Conservation (phyloP, 306 rosid genomes). For the Lathyrus aphaca region DNA sequence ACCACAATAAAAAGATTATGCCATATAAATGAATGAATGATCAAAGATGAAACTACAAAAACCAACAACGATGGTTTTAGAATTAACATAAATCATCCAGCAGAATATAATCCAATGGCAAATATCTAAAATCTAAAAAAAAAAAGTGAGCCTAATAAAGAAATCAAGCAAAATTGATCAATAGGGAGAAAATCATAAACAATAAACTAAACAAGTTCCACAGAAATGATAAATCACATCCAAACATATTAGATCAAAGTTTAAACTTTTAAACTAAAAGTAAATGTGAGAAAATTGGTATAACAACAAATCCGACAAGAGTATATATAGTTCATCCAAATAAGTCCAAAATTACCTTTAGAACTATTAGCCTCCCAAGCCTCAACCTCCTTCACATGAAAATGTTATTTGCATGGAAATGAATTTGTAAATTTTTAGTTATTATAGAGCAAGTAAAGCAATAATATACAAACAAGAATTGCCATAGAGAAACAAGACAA, state of each 20-base stretch:
- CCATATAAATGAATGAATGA: no score
- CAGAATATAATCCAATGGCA: no score
- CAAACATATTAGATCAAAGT: no score
- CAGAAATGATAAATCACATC: no score
- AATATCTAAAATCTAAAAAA: neutral
- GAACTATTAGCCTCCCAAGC: conserved; percentile 61
- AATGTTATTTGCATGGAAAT: conserved; percentile 49
- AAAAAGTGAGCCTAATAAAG: neutral
- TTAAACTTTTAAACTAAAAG: no score
- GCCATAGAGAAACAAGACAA: conserved; percentile 28
- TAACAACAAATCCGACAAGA: no score
- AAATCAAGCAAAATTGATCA: conserved; percentile 13
- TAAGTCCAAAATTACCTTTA: conserved; percentile 57
- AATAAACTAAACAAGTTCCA: no score
- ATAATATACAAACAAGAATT: conserved; percentile 32
- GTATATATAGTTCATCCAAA: conserved; percentile 26
- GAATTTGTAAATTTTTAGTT: conserved; percentile 43
- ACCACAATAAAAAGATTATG: no score
- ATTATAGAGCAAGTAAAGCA: conserved; percentile 25
- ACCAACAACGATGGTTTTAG: no score
- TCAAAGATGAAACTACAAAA: no score
- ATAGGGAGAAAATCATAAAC: conserved; percentile 8
- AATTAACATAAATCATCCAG: no score
- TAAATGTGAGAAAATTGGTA: no score
- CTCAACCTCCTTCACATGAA: conserved; percentile 80